Percentiles rank a stretch among this genome's conserved stretches.
Evolutionary conservation across 2,329 filamentous ascomycete genomes (phyloP).

Genomic region (Pseudogymnoascus sp.): DNA sequence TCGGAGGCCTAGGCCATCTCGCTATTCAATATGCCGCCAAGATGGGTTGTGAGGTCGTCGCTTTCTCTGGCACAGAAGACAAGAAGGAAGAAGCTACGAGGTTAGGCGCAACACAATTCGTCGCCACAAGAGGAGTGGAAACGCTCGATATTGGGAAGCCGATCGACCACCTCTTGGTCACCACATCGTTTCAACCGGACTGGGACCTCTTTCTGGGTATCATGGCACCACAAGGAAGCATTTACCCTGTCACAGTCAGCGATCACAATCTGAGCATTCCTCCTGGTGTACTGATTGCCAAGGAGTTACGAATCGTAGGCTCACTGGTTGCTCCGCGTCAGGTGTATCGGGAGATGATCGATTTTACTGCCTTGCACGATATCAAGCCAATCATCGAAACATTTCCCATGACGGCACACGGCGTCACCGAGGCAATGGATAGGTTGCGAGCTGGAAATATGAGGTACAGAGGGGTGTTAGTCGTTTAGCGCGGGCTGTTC

Average conservation of each 20-base stretch:
- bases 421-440: conserved; percentile 42
- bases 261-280: conserved; percentile 33
- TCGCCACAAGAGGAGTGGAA: conserved; percentile 39
- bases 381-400: conserved; percentile 50
- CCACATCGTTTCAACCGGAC: conserved; percentile 37
- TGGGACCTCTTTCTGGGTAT: conserved; percentile 54
- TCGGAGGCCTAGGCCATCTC: conserved; percentile 54
- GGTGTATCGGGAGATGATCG: conserved; percentile 50
- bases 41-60: conserved; percentile 53
- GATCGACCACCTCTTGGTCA: conserved; percentile 26
- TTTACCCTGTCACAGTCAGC: conserved; percentile 59
- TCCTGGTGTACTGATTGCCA: conserved; percentile 21
- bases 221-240: conserved; percentile 48
- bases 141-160: conserved; percentile 20
- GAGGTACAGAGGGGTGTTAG: conserved; percentile 40
- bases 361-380: conserved; percentile 49
- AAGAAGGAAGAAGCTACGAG: conserved; percentile 56
- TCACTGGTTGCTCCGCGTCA: conserved; percentile 29
- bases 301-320: conserved; percentile 24
- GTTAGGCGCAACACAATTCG: conserved; percentile 53
- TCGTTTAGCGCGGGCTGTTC: not conserved
- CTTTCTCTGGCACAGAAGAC: conserved; percentile 48
- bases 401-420: conserved; percentile 45
- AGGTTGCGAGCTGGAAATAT: conserved; percentile 50
- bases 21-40: conserved; percentile 55